A percentile compares a stretch with the other conserved stretches of the same genome.
Evolutionary conservation across 352 stramenopile species (phyloP).

Genomic region (Phytophthora citricola): DNA sequence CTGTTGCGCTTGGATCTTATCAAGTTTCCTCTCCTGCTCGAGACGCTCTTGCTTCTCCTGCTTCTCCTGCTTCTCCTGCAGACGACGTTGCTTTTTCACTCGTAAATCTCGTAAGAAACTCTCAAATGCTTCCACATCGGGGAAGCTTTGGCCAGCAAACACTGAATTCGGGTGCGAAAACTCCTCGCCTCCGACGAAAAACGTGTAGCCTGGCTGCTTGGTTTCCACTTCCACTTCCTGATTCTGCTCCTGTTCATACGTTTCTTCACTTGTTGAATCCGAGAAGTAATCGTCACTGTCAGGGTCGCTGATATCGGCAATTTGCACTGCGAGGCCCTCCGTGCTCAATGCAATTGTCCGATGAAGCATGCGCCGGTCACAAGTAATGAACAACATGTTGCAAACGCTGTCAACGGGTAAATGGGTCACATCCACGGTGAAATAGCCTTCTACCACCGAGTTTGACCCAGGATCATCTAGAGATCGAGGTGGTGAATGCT

Average conservation of each 20-base stretch:
- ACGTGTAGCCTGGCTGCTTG: slow-evolving; percentile 43
- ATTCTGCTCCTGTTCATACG: slow-evolving; percentile 19
- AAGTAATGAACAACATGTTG: slow-evolving; percentile 67
- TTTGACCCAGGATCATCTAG: slow-evolving; percentile 34
- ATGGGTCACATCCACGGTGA: slow-evolving; percentile 51
- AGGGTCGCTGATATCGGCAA: slow-evolving; percentile 28
- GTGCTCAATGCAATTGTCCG: slow-evolving; percentile 66
- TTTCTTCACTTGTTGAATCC: slow-evolving; percentile 30
- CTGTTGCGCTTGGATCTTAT: neutral
- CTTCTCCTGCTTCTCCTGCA: slow-evolving; percentile 14
- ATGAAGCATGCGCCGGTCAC: slow-evolving; percentile 62
- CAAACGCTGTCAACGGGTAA: slow-evolving; percentile 55
- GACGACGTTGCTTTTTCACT: slow-evolving; percentile 29
- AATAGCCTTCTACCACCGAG: slow-evolving; percentile 42
- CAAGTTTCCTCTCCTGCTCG: slow-evolving; percentile 3
- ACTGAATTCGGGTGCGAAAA: slow-evolving; percentile 61
- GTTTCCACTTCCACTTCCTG: slow-evolving; percentile 32
- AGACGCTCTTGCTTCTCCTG: slow-evolving; percentile 13
- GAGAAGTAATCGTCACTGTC: slow-evolving; percentile 38
- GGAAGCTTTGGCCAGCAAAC: slow-evolving; percentile 57
- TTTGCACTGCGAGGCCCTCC: slow-evolving; percentile 50
- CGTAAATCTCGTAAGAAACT: slow-evolving; percentile 53
- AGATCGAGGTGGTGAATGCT: slow-evolving; percentile 2
- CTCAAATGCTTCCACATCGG: slow-evolving; percentile 58
- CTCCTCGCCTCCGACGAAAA: slow-evolving; percentile 61